Evolutionary conservation across 352 stramenopile species (phyloP).

Genomic region (Pythium brachiatum): DNA sequence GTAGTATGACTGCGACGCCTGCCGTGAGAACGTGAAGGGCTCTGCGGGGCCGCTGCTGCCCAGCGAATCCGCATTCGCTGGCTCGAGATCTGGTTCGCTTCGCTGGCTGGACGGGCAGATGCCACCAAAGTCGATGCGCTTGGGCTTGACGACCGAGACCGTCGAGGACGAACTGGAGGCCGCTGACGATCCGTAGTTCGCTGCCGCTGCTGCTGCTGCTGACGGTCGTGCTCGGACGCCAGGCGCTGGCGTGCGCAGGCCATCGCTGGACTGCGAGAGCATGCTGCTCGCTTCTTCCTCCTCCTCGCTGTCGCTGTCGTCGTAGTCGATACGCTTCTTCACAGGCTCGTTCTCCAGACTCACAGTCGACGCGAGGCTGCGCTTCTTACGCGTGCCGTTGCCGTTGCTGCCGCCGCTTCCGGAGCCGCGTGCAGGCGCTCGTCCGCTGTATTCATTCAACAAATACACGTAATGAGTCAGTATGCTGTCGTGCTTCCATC

Average conservation of each 20-base stretch:
- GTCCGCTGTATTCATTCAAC: background rate
- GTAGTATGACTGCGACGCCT: slow-evolving; percentile 25
- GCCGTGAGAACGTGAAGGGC: slow-evolving; percentile 14
- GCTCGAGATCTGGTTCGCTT: slow-evolving; percentile 72
- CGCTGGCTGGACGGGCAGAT: slow-evolving; percentile 54
- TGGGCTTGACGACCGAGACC: slow-evolving; percentile 38
- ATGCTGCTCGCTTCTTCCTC: slow-evolving; percentile 42
- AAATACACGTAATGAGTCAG: background rate
- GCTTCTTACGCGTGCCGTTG: slow-evolving; percentile 28
- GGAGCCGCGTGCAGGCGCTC: background rate
- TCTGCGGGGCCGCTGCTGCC: background rate
- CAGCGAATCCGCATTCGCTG: slow-evolving; percentile 7
- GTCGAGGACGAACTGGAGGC: background rate
- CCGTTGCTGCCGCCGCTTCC: background rate
- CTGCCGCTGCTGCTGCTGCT: background rate
- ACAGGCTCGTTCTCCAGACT: slow-evolving; percentile 38
- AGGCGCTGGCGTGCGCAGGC: background rate
- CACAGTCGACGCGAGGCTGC: background rate
- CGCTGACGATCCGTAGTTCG: background rate
- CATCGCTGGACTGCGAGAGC: slow-evolving; percentile 45
- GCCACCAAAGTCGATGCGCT: slow-evolving; percentile 73
- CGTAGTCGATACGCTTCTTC: slow-evolving; percentile 78
- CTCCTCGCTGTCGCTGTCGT: slow-evolving; percentile 45
- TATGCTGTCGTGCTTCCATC: background rate
- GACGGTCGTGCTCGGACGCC: background rate